Conservation (phyloP, 495 filamentous ascomycete species). For the Amorphotheca resinae region DNA sequence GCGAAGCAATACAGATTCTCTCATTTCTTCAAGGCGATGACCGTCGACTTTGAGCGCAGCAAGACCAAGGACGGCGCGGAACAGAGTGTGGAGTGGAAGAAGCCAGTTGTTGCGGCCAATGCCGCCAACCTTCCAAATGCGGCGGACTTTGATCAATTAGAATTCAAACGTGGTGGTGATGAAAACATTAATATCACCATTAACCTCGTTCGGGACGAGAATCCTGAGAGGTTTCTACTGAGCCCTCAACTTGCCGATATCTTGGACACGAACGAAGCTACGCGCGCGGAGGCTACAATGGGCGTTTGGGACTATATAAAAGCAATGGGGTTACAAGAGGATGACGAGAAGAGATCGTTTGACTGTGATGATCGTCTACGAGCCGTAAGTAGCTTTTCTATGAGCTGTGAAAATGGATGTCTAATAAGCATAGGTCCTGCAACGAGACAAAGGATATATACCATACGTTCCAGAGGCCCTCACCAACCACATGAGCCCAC, state of each 20-base stretch:
- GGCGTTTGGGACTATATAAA: conserved; percentile 94
- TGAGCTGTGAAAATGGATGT: background rate
- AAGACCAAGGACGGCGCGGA: conserved; percentile 39
- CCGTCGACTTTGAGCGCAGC: conserved; percentile 68
- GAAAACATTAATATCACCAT: conserved; percentile 87
- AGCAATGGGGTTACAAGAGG: conserved; percentile 73
- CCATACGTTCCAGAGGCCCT: conserved; percentile 75
- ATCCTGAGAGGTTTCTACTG: conserved; percentile 69
- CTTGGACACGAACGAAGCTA: conserved; percentile 76
- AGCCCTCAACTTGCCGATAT: conserved; percentile 71
- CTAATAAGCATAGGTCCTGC: conserved; percentile 50
- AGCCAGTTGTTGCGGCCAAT: conserved; percentile 45
- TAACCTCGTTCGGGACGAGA: conserved; percentile 75
- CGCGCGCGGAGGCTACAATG: conserved; percentile 71
- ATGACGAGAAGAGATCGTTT: conserved; percentile 84
- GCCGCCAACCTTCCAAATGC: conserved; percentile 35
- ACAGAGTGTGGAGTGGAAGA: conserved; percentile 56
- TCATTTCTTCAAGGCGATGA: conserved; percentile 90
- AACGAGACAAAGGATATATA: conserved; percentile 69
- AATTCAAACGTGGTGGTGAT: conserved; percentile 83
- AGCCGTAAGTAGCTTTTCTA: conserved; percentile 40
- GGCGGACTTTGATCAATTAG: conserved; percentile 79
- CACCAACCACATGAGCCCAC: conserved; percentile 56
- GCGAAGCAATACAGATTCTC: conserved; percentile 47
- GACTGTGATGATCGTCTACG: conserved; percentile 73